Evolutionary conservation across 2,329 filamentous ascomycete species (phyloP), one percentile per base, ranked within the genome.

Genomic region (Massarina eburnea): DNA sequence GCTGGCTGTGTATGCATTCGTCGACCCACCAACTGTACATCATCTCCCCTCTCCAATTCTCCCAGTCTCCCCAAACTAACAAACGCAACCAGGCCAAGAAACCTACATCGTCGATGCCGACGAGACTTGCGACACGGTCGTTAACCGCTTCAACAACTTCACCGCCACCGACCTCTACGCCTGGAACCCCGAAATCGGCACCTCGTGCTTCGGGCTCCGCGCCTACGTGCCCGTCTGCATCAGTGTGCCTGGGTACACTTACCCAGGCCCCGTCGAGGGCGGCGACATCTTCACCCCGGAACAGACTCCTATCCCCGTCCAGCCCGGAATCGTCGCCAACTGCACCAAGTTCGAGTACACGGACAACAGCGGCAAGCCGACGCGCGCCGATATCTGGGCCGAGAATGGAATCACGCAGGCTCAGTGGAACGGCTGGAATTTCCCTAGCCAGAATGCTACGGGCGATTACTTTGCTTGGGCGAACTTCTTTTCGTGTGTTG

Each of bases 221-320:
- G 65, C 62, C n/a, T 63, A 58, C 43, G 59, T 64, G 4, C 65
- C 64, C 8, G 59, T 68, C 39, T 70, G 66, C 55, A 66, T 68
- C 43, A 46, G 46, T 19, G 55, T 59, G 7, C 33, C 57, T 1
- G 55, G 55, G 27, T 62, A 62, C 48, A 39, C 39, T 10, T 61
- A 47, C 46, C 52, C 50, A 10, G 58, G 58, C 9, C 46, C 59
- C 8, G 45, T 61, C 19, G 38, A 57, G 30, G 51, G 50, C 10
- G 54, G 53, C 15, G 56, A 54, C 19, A 52, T 58, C 27, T 52
- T 38, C 27, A 60, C 52, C 4, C 43, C 52, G 1, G 45, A 48
- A 17, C 44, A 57, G 30, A 48, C 27, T 8, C 65, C 66, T 9
- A 61, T 67, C 0, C 66, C 66, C 3, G 46, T 65, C 6, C 60